Evolutionary conservation across 2,329 filamentous ascomycete genomes (phyloP), one percentile per base, ranked within the genome.

Genomic region (Colletotrichum limetticola): DNA sequence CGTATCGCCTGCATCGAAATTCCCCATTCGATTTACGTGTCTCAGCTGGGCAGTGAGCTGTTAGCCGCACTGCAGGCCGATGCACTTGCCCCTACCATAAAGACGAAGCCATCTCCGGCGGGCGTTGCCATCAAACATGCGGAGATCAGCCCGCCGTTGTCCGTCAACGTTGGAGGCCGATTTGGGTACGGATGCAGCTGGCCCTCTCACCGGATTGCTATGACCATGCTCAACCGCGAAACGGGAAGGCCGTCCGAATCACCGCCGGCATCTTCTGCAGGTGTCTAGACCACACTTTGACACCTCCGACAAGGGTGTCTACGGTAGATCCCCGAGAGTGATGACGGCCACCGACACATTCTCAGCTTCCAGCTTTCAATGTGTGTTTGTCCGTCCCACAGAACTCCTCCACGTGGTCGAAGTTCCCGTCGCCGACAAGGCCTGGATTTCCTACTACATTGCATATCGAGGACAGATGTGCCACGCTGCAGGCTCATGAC

Each of bases 161-260:
- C 70, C 49, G 62, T 37, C 57, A 67, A 26, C 32, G 24, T 57
- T 35, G 68, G 67, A 66, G 57, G 28, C 60, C 46, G 61, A 56
- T 35, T 74, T 74, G 59, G 72, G 72, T 74, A 74, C 68, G 52
- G 72, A 69, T 69, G 65, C 69, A 74, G 72, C 68, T 59, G 58
- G 69, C 24, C 67, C 59, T 60, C 35, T 61, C 56, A 65, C 53
- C 68, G 52, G 42, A 63, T 37, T 72, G 66, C 71, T 32, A 57
- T 53, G 58, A 73, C 49, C 32, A 63, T 55, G 56, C 68, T 63
- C 42, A 57, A 71, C 53, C 68, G 72, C 56, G 53, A 65, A 68
- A 72, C 63, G 63, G 63, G 63, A 64, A 72, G 55, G 58, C 59
- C 55, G 58, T 64, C 72, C 72, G 68, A 72, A 61, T 61, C 72